Evolutionary conservation across 2,329 filamentous ascomycete species (phyloP).

Genomic region (Aspergillus eucalypticola): DNA sequence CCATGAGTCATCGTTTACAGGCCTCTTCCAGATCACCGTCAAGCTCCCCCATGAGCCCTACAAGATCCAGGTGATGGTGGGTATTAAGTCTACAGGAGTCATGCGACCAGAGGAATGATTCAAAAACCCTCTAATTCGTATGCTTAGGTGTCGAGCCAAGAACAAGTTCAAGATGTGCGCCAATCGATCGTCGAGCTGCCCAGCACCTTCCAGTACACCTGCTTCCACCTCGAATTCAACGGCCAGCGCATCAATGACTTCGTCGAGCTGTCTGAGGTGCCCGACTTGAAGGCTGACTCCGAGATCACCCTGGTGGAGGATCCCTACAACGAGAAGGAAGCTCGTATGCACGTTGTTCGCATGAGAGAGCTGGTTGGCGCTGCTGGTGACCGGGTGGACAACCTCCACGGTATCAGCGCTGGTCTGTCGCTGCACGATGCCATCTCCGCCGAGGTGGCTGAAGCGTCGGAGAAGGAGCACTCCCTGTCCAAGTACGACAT

Average conservation of each 20-base stretch:
- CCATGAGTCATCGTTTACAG: conserved; percentile 28
- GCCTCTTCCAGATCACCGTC: conserved; percentile 71
- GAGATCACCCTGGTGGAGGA: conserved; percentile 85
- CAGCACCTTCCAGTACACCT: conserved; percentile 92
- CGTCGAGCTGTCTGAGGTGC: conserved; percentile 84
- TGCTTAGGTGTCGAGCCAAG: conserved; percentile 77
- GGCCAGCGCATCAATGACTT: conserved; percentile 93
- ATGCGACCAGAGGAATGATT: conserved; percentile 22
- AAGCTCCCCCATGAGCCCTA: conserved; percentile 76
- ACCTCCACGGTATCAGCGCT: conserved; percentile 79
- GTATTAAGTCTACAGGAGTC: conserved; percentile 30
- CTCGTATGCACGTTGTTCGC: conserved; percentile 87
- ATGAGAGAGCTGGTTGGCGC: conserved; percentile 92
- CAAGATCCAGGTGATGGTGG: conserved; percentile 82
- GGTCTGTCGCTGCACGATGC: conserved; percentile 86
- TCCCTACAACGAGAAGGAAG: conserved; percentile 97
- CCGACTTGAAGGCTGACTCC: conserved; percentile 73
- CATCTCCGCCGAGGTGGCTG: conserved; percentile 55
- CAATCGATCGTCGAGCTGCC: conserved; percentile 95
- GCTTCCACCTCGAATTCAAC: conserved; percentile 94
- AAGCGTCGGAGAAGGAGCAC: conserved; percentile 49
- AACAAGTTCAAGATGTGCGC: conserved; percentile 95
- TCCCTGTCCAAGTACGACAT: conserved; percentile 76
- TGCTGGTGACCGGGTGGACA: conserved; percentile 82
- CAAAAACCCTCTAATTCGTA: conserved; percentile 9